Conservation (phyloP, 306 rosid species). For the Lathyrus oleraceus region DNA sequence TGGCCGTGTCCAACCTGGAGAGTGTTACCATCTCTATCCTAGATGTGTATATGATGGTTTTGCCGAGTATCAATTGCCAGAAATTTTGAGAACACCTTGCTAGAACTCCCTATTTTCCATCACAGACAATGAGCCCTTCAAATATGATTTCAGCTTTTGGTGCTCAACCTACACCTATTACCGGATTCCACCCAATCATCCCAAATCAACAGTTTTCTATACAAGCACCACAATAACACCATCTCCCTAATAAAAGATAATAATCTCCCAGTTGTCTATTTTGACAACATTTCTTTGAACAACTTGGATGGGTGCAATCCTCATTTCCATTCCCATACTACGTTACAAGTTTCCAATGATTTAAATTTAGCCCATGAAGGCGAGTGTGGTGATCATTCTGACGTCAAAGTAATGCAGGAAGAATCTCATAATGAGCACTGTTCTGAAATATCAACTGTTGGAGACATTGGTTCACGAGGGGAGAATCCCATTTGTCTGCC, state of each 20-base stretch:
- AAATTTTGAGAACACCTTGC: constrained; percentile 94
- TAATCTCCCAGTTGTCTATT: constrained; percentile 34
- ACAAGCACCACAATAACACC: too few relatives aligned
- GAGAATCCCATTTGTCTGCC: constrained; percentile 44
- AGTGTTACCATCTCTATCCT: constrained; percentile 91
- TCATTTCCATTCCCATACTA: constrained; percentile 42
- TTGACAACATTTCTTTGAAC: constrained; percentile 41
- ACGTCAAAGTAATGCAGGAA: constrained; percentile 36
- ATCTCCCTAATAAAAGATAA: constrained; percentile 44
- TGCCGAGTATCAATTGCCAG: constrained; percentile 86
- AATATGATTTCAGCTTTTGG: too few relatives aligned
- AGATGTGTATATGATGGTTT: constrained; percentile 81
- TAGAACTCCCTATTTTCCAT: too few relatives aligned
- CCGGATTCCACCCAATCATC: too few relatives aligned
- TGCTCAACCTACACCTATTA: too few relatives aligned
- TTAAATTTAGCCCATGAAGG: constrained; percentile 44
- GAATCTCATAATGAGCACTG: constrained; percentile 43
- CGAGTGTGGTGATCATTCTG: constrained; percentile 36
- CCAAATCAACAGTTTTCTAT: too few relatives aligned
- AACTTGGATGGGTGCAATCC: constrained; percentile 42
- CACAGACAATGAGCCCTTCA: too few relatives aligned
- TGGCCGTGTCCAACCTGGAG: constrained; percentile 96
- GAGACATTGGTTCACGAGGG: constrained; percentile 43
- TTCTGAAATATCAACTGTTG: constrained; percentile 35
- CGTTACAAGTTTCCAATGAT: constrained; percentile 38